Evolutionary conservation across 176 grass and related monocot genomes (phyloP), one percentile per base, ranked within the genome.

Genomic region (Carex pumila): DNA sequence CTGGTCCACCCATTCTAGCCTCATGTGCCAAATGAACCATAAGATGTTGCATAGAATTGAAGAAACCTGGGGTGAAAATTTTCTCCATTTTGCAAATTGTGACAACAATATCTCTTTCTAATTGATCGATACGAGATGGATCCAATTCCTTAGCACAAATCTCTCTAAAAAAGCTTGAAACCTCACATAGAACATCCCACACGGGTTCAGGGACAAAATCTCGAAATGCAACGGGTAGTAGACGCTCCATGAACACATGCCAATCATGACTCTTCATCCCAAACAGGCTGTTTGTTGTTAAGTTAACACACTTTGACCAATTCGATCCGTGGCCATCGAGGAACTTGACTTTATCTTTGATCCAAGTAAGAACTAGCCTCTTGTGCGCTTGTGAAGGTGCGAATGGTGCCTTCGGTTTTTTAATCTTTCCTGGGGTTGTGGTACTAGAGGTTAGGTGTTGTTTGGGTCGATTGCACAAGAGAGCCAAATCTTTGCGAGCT

Each of bases 31-130:
- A 61, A 18, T 87, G 85, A 11, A 87, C 1, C 1, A 72, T 11
- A 2, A 87, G 21, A 53, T 87, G 85, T 21, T 81, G 31, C 65
- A 82, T 82, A 29, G 47, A 17, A 82, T 87, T 54, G 19, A 87
- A 87, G 49, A 81, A 87, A 12, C 10, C 61, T 0, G 74, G 85
- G 7, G 78, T 65, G 57, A 87, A 82, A 0, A 87, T 56, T 50
- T 61, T 87, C 22, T 87, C 85, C 9, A 83, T n/a, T 17, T 87
- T 82, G 54, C 62, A 87, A 29, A 83, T 4, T 34, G 65, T 53
- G 22, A 87, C 47, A 5, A 79, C 37, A 9, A 62, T n/a, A n/a
- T 76, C 3, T 80, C 56, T 6, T 31, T 12, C 56, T 86, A 86
- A 13, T 11, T 59, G 15, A 3, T 8, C 4, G 12, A 87, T 43